phyloP scores from a whole-genome alignment of 495 filamentous ascomycete genomes.

The Hypoxylon lienhwacheense region DNA sequence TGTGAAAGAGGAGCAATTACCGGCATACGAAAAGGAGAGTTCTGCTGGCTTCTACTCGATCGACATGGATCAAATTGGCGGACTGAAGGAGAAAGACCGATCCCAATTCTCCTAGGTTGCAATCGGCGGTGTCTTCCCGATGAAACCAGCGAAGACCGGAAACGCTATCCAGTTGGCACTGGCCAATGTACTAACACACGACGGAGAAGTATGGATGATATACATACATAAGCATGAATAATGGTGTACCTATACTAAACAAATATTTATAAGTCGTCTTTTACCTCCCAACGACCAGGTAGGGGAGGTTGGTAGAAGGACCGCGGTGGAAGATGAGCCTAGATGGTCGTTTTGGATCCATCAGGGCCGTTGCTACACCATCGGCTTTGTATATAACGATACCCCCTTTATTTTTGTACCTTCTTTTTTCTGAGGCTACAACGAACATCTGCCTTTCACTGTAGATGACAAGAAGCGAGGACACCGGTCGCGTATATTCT shows the following conservation, averaged over 20 bases:
- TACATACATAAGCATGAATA: slow-evolving; percentile 37
- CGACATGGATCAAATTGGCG: slow-evolving; percentile 92
- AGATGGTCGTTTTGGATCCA: slow-evolving; percentile 11
- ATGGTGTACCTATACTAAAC: slow-evolving; percentile 35
- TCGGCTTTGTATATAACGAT: slow-evolving; percentile 40
- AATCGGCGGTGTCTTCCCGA: slow-evolving; percentile 2
- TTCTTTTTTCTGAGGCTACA: slow-evolving; percentile 16
- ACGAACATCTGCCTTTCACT: slow-evolving; percentile 13
- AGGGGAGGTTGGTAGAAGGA: slow-evolving; percentile 34
- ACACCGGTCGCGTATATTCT: slow-evolving; percentile 34
- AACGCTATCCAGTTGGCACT: slow-evolving; percentile 9
- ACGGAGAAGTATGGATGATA: slow-evolving; percentile 30
- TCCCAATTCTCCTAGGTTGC: slow-evolving; percentile 41
- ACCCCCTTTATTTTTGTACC: slow-evolving; percentile 25
- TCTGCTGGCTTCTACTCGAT: slow-evolving; percentile 82
- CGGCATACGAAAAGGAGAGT: slow-evolving; percentile 80
- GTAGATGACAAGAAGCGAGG: slow-evolving; percentile 19
- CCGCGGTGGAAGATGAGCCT: slow-evolving; percentile 28
- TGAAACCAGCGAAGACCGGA: slow-evolving; percentile 6
- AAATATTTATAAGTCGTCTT: slow-evolving; percentile 30
- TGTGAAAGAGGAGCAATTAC: slow-evolving; percentile 74
- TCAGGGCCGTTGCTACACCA: slow-evolving; percentile 29
- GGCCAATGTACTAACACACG: slow-evolving; percentile 18
- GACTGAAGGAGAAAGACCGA: slow-evolving; percentile 82
- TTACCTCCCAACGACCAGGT: slow-evolving; percentile 18